These are phyloP conservation scores for Candida gorgasii DNA, from an alignment of 805 yeast genomes.

Conservation along the genomic window DNA sequence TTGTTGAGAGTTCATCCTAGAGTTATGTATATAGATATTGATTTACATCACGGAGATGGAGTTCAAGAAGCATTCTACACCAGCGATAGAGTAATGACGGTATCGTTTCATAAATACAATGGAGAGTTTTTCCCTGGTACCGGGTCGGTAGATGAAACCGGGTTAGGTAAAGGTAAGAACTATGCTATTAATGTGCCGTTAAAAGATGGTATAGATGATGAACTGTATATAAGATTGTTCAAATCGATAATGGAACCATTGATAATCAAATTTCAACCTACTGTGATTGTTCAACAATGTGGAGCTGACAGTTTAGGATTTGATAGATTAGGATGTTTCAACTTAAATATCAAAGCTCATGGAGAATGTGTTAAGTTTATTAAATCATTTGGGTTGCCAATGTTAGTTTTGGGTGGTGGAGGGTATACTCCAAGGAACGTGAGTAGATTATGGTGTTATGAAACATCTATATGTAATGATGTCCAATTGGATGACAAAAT, in stretches of 20 bases:
- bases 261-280: slow-evolving; percentile 87
- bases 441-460: slow-evolving; percentile 93
- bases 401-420: slow-evolving; percentile 94
- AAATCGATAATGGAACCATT: slow-evolving; percentile 90
- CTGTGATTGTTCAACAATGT: slow-evolving; percentile 92
- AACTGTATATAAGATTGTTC: slow-evolving; percentile 69
- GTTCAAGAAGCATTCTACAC: slow-evolving; percentile 96
- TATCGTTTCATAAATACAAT: slow-evolving; percentile 88
- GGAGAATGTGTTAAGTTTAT: slow-evolving; percentile 93
- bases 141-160: slow-evolving; percentile 86
- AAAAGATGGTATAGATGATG: slow-evolving; percentile 95
- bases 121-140: slow-evolving; percentile 98
- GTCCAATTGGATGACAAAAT: slow-evolving; percentile 45
- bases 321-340: slow-evolving; percentile 92
- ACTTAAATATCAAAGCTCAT: slow-evolving; percentile 87
- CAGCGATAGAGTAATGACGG: slow-evolving; percentile 95
- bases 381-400: slow-evolving; percentile 85
- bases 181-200: slow-evolving; percentile 90
- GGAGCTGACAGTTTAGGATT: slow-evolving; percentile 96
- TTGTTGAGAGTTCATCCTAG: slow-evolving; percentile 86
- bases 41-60: slow-evolving; percentile 97
- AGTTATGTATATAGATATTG: slow-evolving; percentile 91
- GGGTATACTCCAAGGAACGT: slow-evolving; percentile 97
- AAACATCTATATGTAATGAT: slow-evolving; percentile 78
- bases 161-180: slow-evolving; percentile 86